Base-by-base conservation (phyloP, 345 rosid genomes). In the Moringa oleifera region DNA sequence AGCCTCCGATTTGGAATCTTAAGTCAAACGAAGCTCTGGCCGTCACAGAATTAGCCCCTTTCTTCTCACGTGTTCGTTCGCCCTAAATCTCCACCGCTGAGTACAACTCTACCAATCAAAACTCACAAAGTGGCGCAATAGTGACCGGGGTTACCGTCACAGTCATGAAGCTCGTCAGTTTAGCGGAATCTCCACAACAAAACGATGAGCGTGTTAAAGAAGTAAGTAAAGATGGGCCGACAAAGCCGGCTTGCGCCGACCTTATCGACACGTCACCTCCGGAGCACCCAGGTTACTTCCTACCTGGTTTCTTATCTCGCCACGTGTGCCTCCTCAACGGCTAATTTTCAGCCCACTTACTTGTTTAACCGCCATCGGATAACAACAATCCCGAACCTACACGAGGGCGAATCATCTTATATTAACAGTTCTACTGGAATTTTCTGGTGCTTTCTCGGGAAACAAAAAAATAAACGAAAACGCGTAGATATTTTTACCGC, bases 211-310 rank as follows among this genome's bases (percentile, higher is more conserved):
- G 47, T 41, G 47, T 41, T 41, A 5, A 33, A 33, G 37, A 33
- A 33, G 37, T 11, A 5, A 11, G 37, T 33, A 11, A 5, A 33
- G 6, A 5, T 11, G 37, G 37, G 37, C 63, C 61, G 68, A 55
- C 65, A 45, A 53, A 65, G 68, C 82, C 80, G 79, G 74, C 83
- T 70, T 61, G 54, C 58, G 65, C 79, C 81, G 76, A 69, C 71
- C 65, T 25, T 37, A 33, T 51, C 51, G 37, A 62, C 81, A 79
- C 81, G 68, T 84, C 83, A 76, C 7, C 4, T 18, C 10, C 0
- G 70, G 55, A 47, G 2, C 77, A 56, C 59, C 25, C 75, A 62
- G 54, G 68, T 61, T 68, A 45, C 51, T 36, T 67, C 64, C 57
- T 52, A 24, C 60, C 64, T 1, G 25, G 9, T 0, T 25, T 66